phyloP scores from a whole-genome alignment of 352 stramenopile genomes.

The Globisporangium nunn region DNA sequence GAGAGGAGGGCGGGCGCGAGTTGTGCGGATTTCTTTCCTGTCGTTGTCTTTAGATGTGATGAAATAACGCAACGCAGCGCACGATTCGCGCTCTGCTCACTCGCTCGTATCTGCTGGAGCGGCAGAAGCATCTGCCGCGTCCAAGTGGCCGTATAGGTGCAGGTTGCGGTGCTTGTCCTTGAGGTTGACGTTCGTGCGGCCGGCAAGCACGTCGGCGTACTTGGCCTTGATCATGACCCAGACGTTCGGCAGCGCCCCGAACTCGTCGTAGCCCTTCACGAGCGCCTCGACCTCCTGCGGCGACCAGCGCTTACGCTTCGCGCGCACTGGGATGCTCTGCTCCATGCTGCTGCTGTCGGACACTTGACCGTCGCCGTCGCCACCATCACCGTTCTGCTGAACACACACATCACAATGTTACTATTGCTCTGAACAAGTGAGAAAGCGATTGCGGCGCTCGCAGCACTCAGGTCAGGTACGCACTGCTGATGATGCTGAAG shows the following conservation, averaged over 20 bases:
- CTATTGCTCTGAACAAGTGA: too few relatives aligned
- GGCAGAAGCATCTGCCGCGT: background rate
- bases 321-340: slow-evolving; percentile 11
- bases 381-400: slow-evolving; percentile 3
- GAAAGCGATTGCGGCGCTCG: too few relatives aligned
- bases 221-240: slow-evolving; percentile 70
- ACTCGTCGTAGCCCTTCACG: slow-evolving; percentile 49
- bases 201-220: slow-evolving; percentile 30
- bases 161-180: slow-evolving; percentile 86
- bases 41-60: slow-evolving; percentile 3
- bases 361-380: background rate
- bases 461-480: background rate
- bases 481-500: background rate
- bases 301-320: slow-evolving; percentile 41
- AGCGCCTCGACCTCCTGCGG: slow-evolving; percentile 48
- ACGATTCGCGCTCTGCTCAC: background rate
- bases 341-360: slow-evolving; percentile 3
- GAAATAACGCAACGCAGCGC: slow-evolving; percentile 1
- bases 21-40: slow-evolving; percentile 10
- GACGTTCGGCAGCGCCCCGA: slow-evolving; percentile 35
- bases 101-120: background rate
- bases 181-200: slow-evolving; percentile 65
- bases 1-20: background rate
- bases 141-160: slow-evolving; percentile 33
- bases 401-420: background rate